Conservation (phyloP, 257 asterid species). For the Misopates orontium region DNA sequence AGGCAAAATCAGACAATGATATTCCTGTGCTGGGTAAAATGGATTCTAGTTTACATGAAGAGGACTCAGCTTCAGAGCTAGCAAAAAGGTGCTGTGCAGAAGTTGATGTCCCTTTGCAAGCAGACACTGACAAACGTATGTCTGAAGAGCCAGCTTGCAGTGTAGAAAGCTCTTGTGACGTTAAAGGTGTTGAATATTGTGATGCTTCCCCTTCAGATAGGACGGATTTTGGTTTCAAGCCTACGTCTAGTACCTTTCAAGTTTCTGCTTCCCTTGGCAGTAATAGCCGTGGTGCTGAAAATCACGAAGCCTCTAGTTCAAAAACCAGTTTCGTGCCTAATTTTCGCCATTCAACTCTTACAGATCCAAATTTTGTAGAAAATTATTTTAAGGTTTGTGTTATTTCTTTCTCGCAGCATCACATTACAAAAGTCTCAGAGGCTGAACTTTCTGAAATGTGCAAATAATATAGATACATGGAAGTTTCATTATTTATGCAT, state of each 20-base stretch:
- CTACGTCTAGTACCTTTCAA: slow-evolving; percentile 34
- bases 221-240: slow-evolving; percentile 34
- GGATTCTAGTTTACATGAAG: slow-evolving; percentile 37
- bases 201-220: slow-evolving; percentile 42
- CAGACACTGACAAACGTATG: slow-evolving; percentile 28
- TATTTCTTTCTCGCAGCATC: background rate
- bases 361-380: slow-evolving; percentile 86
- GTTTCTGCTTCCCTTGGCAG: slow-evolving; percentile 40
- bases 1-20: slow-evolving; percentile 32
- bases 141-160: slow-evolving; percentile 47
- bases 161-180: slow-evolving; percentile 46
- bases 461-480: slow-evolving; percentile 13
- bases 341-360: slow-evolving; percentile 69
- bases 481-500: slow-evolving; percentile 3
- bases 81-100: slow-evolving; percentile 28
- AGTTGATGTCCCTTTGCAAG: slow-evolving; percentile 36
- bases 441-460: background rate
- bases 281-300: slow-evolving; percentile 30
- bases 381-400: slow-evolving; percentile 68
- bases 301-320: slow-evolving; percentile 46
- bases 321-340: slow-evolving; percentile 44
- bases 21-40: slow-evolving; percentile 30
- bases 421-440: background rate
- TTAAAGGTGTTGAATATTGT: slow-evolving; percentile 36
- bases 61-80: slow-evolving; percentile 42